These are phyloP conservation scores for Boletus pseudo-olivaceus DNA, from an alignment of 768 basidiomycete species.

Conservation along the genomic window DNA sequence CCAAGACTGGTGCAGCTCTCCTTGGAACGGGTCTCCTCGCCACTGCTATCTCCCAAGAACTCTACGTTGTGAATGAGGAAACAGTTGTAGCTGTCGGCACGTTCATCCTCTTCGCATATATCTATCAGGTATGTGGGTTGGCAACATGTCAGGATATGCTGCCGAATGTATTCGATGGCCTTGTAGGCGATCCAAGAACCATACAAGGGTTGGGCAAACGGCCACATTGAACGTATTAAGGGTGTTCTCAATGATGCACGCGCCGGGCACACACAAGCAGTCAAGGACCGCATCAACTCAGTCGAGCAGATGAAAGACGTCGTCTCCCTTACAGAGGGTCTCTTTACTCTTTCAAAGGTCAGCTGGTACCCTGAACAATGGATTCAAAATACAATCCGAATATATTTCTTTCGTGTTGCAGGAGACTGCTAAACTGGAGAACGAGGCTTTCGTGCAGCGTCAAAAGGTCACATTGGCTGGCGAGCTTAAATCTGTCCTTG, in stretches of 20 bases:
- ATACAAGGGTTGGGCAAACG: conserved; percentile 89
- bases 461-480: conserved; percentile 84
- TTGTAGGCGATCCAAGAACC: conserved; percentile 73
- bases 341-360: conserved; percentile 92
- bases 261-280: conserved; percentile 86
- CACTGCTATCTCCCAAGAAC: conserved; percentile 92
- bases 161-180: conserved; percentile 13
- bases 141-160: neutral
- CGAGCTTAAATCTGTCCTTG: conserved; percentile 92
- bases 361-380: conserved; percentile 1
- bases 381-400: neutral
- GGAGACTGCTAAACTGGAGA: conserved; percentile 92
- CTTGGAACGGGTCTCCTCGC: conserved; percentile 87
- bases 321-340: conserved; percentile 81
- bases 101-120: conserved; percentile 74
- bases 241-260: conserved; percentile 78
- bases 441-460: conserved; percentile 82
- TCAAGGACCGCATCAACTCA: conserved; percentile 87
- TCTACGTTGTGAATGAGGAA: conserved; percentile 98
- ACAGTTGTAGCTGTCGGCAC: conserved; percentile 84
- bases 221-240: conserved; percentile 81
- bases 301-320: conserved; percentile 97
- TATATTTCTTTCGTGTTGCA: conserved; percentile 25
- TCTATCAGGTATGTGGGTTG: conserved; percentile 63
- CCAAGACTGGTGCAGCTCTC: conserved; percentile 91